Base-by-base conservation (phyloP, 2,329 filamentous ascomycete species). In the Metarhizium album region DNA sequence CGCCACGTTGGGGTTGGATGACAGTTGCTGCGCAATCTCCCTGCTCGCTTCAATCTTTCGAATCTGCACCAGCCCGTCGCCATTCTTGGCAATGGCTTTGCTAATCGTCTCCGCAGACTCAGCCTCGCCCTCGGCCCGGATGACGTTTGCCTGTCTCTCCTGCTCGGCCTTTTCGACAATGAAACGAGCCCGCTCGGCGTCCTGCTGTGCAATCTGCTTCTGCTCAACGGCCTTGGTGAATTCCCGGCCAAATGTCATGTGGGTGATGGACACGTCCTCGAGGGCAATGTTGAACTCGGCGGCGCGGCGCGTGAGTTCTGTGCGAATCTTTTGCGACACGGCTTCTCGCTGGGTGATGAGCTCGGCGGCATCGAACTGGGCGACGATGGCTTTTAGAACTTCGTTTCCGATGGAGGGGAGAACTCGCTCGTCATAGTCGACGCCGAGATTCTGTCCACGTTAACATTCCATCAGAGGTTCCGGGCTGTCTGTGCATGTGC, bases 161-260 rank as follows among this genome's bases (percentile, higher is more conserved):
- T 98, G 93, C 80, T 98, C 93, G 54, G 93, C 93, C 70, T 89
- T 89, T 80, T 98, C 93, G 68, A 98, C 93, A 60, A 98, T 94
- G 76, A 98, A 98, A 59, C 93, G 82, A 46, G 93, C 93, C 58
- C 93, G 82, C 79, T 98, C 93, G 57, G 93, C 93, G 67, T 98
- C 93, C 73, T 98, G 93, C 75, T 98, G 93, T 51, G 93, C 93
- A 69, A 98, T 98, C 78, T 98, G 93, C 83, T 98, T 98, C 82
- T 98, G 93, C 76, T 98, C 93, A 63, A 98, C 93, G 58, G 93
- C 93, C 71, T 88, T 87, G 54, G 93, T 98, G 78, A 98, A 98
- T 73, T 98, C 93, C 71, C 91, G 91, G 61, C 93, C 93, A 68
- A 98, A 98, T 49, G 93, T 98, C 93, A 98, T 98, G 79, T 98